Percentiles rank a stretch among this genome's conserved stretches.
phyloP scores from a whole-genome alignment of 768 basidiomycete genomes.

The Phanerochaete carnosa region DNA sequence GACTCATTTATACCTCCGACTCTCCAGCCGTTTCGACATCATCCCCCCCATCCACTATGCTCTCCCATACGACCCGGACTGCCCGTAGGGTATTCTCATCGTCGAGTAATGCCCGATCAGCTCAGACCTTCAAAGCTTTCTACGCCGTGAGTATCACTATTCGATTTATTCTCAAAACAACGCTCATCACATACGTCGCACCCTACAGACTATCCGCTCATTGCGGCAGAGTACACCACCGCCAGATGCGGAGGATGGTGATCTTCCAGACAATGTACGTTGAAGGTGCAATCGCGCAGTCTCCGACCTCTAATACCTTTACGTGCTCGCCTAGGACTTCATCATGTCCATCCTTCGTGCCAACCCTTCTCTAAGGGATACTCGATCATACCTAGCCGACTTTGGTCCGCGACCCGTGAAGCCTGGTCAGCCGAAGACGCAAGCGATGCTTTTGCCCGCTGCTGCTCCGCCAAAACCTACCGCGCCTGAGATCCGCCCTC shows the following conservation, averaged over 20 bases:
- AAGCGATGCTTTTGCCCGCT: slow-evolving; percentile 26
- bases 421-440: slow-evolving; percentile 22
- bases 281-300: not conserved
- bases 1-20: slow-evolving; percentile 13
- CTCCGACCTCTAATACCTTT: not conserved
- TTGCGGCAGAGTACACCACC: slow-evolving; percentile 16
- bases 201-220: slow-evolving; percentile 24
- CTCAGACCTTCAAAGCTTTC: slow-evolving; percentile 30
- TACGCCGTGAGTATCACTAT: slow-evolving; percentile 22
- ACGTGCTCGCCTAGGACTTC: slow-evolving; percentile 65
- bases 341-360: slow-evolving; percentile 92
- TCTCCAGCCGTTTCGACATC: not conserved
- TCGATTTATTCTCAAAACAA: not conserved
- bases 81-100: slow-evolving; percentile 6
- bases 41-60: slow-evolving; percentile 12
- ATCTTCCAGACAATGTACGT: slow-evolving; percentile 28
- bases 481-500: slow-evolving; percentile 17
- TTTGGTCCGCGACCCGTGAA: slow-evolving; percentile 67
- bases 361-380: slow-evolving; percentile 88
- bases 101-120: slow-evolving; percentile 18
- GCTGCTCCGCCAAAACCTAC: slow-evolving; percentile 25
- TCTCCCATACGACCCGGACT: slow-evolving; percentile 8
- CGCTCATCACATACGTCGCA: slow-evolving; percentile 1
- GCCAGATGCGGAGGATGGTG: slow-evolving; percentile 23
- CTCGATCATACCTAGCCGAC: slow-evolving; percentile 86